Percentiles rank a stretch among this genome's conserved stretches.
Evolutionary conservation across 345 rosid genomes (phyloP).

Genomic region (Rhizophora apiculata): DNA sequence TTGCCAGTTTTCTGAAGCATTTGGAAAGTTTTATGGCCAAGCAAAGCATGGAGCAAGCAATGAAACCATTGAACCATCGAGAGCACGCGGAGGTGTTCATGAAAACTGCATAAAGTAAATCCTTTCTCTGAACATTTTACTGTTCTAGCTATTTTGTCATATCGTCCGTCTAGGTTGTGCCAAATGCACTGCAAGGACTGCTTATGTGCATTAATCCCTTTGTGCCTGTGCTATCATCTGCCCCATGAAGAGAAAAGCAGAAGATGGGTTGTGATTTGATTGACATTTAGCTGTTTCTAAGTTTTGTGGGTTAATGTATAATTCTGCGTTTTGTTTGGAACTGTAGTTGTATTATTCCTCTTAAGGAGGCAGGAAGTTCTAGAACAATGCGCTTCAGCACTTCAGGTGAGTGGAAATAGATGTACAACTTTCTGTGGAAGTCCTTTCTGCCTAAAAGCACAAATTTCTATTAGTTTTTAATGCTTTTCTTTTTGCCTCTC

Average conservation of each 20-base stretch:
- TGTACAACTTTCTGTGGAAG: background rate
- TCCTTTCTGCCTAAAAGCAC: background rate
- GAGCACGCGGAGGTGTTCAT: slow-evolving; percentile 63
- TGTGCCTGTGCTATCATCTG: background rate
- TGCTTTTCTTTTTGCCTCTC: background rate
- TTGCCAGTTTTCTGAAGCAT: slow-evolving; percentile 84
- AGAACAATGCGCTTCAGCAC: slow-evolving; percentile 80
- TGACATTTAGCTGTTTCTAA: background rate
- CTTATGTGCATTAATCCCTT: background rate
- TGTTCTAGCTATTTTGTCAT: background rate
- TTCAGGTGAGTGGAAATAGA: slow-evolving; percentile 53
- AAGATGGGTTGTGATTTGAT: background rate
- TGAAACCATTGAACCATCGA: slow-evolving; percentile 56
- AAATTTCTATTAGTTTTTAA: background rate
- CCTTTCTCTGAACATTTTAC: background rate
- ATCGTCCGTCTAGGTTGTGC: background rate
- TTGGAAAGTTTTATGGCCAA: slow-evolving; percentile 90
- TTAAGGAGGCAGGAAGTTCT: slow-evolving; percentile 42
- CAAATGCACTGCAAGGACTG: background rate
- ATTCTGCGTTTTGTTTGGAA: slow-evolving; percentile 16
- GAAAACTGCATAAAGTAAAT: slow-evolving; percentile 84
- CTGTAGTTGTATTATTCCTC: slow-evolving; percentile 62
- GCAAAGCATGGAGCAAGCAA: slow-evolving; percentile 60
- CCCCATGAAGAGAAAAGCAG: background rate
- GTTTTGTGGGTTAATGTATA: background rate